Evolutionary conservation across 768 basidiomycete genomes (phyloP).

Genomic region (Boletus reticulatus): DNA sequence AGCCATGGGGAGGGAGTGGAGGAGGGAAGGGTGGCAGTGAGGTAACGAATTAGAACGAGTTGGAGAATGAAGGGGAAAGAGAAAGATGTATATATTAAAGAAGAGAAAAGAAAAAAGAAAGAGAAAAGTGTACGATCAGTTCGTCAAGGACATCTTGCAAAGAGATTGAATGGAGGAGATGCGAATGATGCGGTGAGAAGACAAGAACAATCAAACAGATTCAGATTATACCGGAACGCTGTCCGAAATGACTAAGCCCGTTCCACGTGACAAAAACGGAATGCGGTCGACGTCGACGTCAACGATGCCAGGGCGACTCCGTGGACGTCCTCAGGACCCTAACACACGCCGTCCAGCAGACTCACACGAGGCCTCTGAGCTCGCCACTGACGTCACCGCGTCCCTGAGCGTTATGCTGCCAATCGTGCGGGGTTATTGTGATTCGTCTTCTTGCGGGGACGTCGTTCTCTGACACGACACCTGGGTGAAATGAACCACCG

Average conservation of each 20-base stretch:
- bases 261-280: background rate
- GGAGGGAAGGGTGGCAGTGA: background rate
- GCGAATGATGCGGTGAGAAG: constrained; percentile 10
- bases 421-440: constrained; percentile 12
- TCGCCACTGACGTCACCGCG: constrained; percentile 3
- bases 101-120: background rate
- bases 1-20: constrained; percentile 32
- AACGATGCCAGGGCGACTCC: no score
- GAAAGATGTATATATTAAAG: background rate
- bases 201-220: constrained; percentile 5
- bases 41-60: no score
- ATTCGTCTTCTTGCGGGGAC: constrained; percentile 3
- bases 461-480: background rate
- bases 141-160: constrained; percentile 3
- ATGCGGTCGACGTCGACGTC: background rate
- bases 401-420: background rate
- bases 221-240: constrained; percentile 4
- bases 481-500: constrained; percentile 8
- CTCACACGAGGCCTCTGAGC: background rate
- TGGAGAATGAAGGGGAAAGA: background rate
- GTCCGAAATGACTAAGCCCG: constrained; percentile 25
- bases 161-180: background rate
- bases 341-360: no score
- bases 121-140: constrained; percentile 7
- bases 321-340: no score